These are phyloP conservation scores for Apiospora hydei DNA, from an alignment of 2,329 filamentous ascomycete species.

Conservation along the genomic window DNA sequence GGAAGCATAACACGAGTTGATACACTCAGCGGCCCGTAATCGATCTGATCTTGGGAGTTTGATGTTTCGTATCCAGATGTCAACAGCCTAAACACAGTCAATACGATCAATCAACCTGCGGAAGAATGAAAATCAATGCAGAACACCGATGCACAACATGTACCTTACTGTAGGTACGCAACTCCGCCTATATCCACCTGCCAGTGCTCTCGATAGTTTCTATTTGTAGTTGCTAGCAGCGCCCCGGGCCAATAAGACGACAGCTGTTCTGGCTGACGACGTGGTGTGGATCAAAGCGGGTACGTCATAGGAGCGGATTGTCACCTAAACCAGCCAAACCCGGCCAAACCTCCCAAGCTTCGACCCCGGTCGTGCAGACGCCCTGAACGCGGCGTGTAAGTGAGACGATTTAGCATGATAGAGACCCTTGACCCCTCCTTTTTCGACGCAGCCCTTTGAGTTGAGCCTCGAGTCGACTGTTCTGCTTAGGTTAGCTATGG, in stretches of 20 bases:
- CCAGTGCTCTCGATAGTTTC: neutral
- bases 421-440: slow-evolving; percentile 11
- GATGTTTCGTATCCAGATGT: neutral
- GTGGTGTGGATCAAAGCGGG: slow-evolving; percentile 16
- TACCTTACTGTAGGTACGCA: neutral
- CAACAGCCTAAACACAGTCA: neutral
- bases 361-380: slow-evolving; percentile 20
- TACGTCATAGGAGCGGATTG: slow-evolving; percentile 8
- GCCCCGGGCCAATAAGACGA: neutral
- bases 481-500: neutral
- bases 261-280: slow-evolving; percentile 6
- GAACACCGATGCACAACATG: neutral
- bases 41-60: neutral
- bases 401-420: slow-evolving; percentile 21
- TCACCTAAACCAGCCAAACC: neutral
- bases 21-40: slow-evolving; percentile 9
- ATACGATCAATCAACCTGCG: neutral
- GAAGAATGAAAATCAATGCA: neutral
- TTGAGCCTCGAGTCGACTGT: neutral
- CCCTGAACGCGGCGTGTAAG: slow-evolving; percentile 19
- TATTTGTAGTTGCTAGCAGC: neutral
- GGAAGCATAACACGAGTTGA: neutral
- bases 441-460: neutral
- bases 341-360: neutral
- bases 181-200: neutral